These are phyloP conservation scores for Boechera stricta DNA, from an alignment of 345 rosid genomes.

Conservation along the genomic window DNA sequence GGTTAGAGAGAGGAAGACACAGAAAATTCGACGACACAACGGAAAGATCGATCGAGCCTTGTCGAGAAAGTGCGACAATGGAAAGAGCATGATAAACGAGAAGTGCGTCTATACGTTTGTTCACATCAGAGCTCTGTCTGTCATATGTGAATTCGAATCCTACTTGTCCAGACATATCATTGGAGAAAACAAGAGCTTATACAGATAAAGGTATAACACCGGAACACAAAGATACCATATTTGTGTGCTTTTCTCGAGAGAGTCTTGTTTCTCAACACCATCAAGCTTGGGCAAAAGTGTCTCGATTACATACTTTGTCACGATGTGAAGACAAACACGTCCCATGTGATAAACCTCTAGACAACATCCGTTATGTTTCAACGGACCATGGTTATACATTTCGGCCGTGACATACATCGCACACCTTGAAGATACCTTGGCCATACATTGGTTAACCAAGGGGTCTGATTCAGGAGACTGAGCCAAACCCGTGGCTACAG, in stretches of 20 bases:
- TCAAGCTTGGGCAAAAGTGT: constrained; percentile 22
- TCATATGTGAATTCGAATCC: too few species aligned
- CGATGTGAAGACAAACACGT: constrained; percentile 28
- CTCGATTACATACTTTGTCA: constrained; percentile 19
- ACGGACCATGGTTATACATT: constrained; percentile 31
- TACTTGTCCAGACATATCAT: too few species aligned
- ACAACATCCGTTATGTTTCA: constrained; percentile 38
- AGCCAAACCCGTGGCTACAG: constrained; percentile 26
- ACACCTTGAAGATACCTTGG: constrained; percentile 39
- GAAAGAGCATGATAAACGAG: too few species aligned
- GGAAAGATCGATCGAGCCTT: background rate
- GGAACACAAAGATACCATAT: constrained; percentile 41
- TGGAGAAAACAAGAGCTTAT: too few species aligned
- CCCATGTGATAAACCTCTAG: constrained; percentile 38
- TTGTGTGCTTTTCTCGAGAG: constrained; percentile 20
- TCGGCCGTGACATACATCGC: constrained; percentile 33
- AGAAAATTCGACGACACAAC: too few species aligned
- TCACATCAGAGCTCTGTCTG: too few species aligned
- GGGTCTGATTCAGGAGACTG: constrained; percentile 30
- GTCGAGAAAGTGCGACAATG: too few species aligned
- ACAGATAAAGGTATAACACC: background rate
- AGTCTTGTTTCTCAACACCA: background rate
- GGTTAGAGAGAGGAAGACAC: too few species aligned
- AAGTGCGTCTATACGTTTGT: too few species aligned
- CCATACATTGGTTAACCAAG: constrained; percentile 23